phyloP scores from a whole-genome alignment of 768 basidiomycete species.

The Kwoniella dendrophila region DNA sequence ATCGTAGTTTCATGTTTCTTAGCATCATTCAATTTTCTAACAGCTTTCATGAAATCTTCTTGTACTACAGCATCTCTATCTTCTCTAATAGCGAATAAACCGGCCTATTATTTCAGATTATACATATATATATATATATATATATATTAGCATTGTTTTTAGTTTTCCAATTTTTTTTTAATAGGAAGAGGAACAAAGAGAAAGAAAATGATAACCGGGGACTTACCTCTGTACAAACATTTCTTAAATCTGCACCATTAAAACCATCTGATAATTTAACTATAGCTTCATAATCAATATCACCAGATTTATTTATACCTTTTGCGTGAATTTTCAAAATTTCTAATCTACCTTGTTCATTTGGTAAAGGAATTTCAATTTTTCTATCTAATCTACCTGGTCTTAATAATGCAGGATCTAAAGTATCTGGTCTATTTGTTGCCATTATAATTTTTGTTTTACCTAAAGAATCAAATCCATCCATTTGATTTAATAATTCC shows the following conservation, averaged over 20 bases:
- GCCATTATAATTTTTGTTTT: slow-evolving; percentile 98
- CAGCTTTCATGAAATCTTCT: slow-evolving; percentile 94
- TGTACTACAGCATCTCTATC: slow-evolving; percentile 91
- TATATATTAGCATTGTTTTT: too few species aligned
- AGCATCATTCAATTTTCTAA: slow-evolving; percentile 89
- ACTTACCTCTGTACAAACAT: slow-evolving; percentile 83
- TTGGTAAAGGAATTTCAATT: slow-evolving; percentile 95
- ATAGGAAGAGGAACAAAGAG: too few species aligned
- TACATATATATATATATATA: too few species aligned
- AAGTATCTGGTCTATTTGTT: slow-evolving; percentile 97
- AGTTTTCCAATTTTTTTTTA: too few species aligned
- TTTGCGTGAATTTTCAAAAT: slow-evolving; percentile 96
- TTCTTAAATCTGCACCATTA: slow-evolving; percentile 95
- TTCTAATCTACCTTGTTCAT: slow-evolving; percentile 92
- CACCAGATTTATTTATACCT: slow-evolving; percentile 90
- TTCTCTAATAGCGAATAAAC: slow-evolving; percentile 98
- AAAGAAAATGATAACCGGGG: neutral
- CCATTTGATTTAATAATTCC: slow-evolving; percentile 99
- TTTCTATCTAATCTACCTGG: slow-evolving; percentile 96
- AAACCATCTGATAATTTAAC: slow-evolving; percentile 89
- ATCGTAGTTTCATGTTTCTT: slow-evolving; percentile 85
- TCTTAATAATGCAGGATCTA: slow-evolving; percentile 93
- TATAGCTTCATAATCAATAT: slow-evolving; percentile 96
- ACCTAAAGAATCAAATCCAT: slow-evolving; percentile 97
- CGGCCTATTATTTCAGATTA: slow-evolving; percentile 52